A percentile compares a stretch with the other conserved stretches of the same genome.
phyloP scores from a whole-genome alignment of 2,329 filamentous ascomycete species.

The Microsporum ferrugineum region DNA sequence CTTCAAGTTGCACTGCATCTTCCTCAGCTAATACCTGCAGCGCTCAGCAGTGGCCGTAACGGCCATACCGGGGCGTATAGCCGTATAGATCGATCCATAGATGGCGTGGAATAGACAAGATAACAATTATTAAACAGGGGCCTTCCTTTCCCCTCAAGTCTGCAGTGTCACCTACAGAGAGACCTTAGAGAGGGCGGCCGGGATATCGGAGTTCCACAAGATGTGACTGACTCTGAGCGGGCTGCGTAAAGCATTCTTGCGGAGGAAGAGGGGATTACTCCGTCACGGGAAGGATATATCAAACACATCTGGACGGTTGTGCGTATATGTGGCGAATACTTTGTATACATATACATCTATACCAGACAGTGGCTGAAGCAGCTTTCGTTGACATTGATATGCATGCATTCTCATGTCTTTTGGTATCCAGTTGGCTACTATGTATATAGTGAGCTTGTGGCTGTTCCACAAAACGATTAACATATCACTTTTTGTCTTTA shows the following conservation, averaged over 20 bases:
- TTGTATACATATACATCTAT: neutral
- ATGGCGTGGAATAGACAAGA: neutral
- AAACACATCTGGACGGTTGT: neutral
- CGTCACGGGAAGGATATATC: neutral
- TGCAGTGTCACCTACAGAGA: neutral
- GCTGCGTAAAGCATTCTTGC: neutral
- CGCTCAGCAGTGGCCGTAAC: neutral
- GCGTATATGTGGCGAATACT: neutral
- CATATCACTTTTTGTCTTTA: neutral
- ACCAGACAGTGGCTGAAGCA: neutral
- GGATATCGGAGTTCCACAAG: neutral
- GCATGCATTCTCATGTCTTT: neutral
- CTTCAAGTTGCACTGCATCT: neutral
- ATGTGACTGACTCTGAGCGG: neutral
- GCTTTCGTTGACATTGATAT: neutral
- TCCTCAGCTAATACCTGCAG: neutral
- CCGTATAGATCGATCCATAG: neutral
- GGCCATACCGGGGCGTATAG: neutral
- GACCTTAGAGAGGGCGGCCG: neutral
- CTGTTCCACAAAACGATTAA: neutral
- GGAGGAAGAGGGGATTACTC: neutral
- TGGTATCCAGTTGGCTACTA: neutral
- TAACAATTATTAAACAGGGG: neutral
- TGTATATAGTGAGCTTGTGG: neutral
- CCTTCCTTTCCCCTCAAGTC: neutral